Conservation (phyloP, 768 basidiomycete genomes). For the Amanita rubescens region DNA sequence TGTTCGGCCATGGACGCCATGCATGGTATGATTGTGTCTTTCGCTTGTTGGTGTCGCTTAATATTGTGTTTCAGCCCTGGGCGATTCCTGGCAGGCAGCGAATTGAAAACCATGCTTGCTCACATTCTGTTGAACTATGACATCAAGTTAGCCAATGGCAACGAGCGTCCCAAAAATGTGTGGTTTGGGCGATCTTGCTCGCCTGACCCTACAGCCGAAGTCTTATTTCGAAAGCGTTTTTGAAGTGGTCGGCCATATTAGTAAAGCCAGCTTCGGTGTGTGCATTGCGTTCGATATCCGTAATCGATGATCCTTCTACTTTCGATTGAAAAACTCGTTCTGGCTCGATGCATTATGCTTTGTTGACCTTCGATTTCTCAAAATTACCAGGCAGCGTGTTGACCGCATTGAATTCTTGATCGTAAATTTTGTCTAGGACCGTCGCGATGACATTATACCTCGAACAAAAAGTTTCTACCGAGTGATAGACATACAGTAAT, state of each 20-base stretch:
- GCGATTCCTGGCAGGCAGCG: constrained; percentile 28
- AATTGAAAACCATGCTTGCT: constrained; percentile 26
- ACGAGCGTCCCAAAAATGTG: constrained; percentile 5
- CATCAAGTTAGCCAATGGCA: constrained; percentile 21
- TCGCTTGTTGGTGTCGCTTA: not conserved
- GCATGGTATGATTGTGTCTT: constrained; percentile 8
- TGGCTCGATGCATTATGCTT: too few species aligned
- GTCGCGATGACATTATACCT: too few species aligned
- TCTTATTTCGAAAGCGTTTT: constrained; percentile 25
- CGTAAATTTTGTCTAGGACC: too few species aligned
- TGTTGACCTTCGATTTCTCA: too few species aligned
- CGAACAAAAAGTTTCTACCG: too few species aligned
- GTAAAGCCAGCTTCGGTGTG: too few species aligned
- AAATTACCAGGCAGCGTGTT: too few species aligned
- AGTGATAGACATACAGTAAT: too few species aligned
- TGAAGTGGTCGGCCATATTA: not conserved
- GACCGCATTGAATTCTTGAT: too few species aligned
- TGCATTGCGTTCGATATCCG: too few species aligned
- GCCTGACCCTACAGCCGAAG: constrained; percentile 26
- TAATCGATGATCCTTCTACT: too few species aligned
- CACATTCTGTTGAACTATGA: constrained; percentile 27
- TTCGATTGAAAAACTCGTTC: too few species aligned
- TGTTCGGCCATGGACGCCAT: constrained; percentile 25
- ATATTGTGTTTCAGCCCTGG: constrained; percentile 15
- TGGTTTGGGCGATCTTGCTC: constrained; percentile 11